Percentiles rank a stretch among this genome's conserved stretches.
phyloP scores from a whole-genome alignment of 2,329 filamentous ascomycete species.

The Cyclaneusma minus region DNA sequence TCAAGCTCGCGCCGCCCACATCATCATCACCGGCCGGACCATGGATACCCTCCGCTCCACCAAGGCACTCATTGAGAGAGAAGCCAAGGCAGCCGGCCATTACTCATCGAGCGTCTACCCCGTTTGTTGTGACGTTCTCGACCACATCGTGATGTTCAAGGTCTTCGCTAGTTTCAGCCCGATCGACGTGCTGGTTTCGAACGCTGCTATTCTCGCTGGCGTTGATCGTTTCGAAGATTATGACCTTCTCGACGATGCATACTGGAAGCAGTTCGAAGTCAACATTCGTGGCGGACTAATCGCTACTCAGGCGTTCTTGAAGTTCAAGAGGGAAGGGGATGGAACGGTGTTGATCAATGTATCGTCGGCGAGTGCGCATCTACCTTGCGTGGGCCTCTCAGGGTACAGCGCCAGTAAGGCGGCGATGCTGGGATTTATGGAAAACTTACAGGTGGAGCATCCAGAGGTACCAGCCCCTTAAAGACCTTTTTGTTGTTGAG shows the following conservation, averaged over 20 bases:
- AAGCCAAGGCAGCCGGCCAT: too few relatives aligned
- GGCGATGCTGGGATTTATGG: too few relatives aligned
- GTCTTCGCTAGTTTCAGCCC: conserved; percentile 1
- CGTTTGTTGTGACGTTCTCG: background rate
- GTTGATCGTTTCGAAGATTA: too few relatives aligned
- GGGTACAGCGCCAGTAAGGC: too few relatives aligned
- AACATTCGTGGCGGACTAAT: conserved; percentile 6
- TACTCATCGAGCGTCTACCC: conserved; percentile 1
- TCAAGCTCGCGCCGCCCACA: conserved; percentile 10
- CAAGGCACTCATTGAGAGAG: too few relatives aligned
- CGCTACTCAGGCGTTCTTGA: conserved; percentile 3
- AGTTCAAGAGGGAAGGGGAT: background rate
- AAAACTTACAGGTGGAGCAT: too few relatives aligned
- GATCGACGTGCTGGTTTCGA: conserved; percentile 5
- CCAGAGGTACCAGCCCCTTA: too few relatives aligned
- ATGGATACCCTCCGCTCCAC: too few relatives aligned
- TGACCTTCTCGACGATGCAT: too few relatives aligned
- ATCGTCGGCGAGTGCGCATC: conserved; percentile 1
- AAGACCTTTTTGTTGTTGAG: too few relatives aligned
- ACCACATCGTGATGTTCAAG: conserved; percentile 2
- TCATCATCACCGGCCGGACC: conserved; percentile 14
- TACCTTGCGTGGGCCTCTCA: conserved; percentile 2
- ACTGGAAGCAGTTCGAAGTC: conserved; percentile 3
- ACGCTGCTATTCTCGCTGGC: too few relatives aligned
- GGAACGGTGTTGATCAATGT: conserved; percentile 5